Conservation (phyloP, 2,329 filamentous ascomycete species). For the Ustilaginoidea virens region DNA sequence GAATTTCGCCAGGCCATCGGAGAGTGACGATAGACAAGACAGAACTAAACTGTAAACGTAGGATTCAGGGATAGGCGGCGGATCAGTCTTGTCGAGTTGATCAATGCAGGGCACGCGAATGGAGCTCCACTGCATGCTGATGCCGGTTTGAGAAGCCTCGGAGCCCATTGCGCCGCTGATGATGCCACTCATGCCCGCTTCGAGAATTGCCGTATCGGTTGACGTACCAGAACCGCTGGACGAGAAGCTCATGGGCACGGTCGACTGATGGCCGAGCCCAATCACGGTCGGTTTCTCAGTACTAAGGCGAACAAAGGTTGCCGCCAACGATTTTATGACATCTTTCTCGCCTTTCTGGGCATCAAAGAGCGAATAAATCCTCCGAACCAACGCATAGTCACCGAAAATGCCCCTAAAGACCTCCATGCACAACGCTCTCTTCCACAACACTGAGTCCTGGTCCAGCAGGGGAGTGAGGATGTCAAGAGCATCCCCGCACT, state of each 20-base stretch:
- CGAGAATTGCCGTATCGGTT: constrained; percentile 73
- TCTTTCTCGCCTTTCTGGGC: constrained; percentile 53
- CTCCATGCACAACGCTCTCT: constrained; percentile 79
- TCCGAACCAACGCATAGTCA: constrained; percentile 61
- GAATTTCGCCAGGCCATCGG: constrained; percentile 85
- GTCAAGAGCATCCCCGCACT: constrained; percentile 71
- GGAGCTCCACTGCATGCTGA: constrained; percentile 84
- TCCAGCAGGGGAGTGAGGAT: constrained; percentile 78
- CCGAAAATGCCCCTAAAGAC: constrained; percentile 75
- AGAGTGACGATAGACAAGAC: constrained; percentile 77
- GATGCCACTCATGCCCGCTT: constrained; percentile 77
- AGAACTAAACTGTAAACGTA: constrained; percentile 86
- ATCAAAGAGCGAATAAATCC: constrained; percentile 72
- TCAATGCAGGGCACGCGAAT: constrained; percentile 82
- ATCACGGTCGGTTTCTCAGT: constrained; percentile 84
- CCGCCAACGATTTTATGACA: constrained; percentile 68
- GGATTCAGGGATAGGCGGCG: constrained; percentile 72
- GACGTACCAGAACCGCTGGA: constrained; percentile 40
- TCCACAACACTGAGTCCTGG: constrained; percentile 74
- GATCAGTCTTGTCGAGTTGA: constrained; percentile 80
- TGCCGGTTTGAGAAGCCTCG: constrained; percentile 55
- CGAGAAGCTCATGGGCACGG: constrained; percentile 50
- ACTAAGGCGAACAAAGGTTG: constrained; percentile 80
- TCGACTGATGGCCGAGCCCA: constrained; percentile 77
- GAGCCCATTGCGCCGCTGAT: constrained; percentile 58